Conservation (phyloP, 257 asterid genomes). For the Solanum pennellii region DNA sequence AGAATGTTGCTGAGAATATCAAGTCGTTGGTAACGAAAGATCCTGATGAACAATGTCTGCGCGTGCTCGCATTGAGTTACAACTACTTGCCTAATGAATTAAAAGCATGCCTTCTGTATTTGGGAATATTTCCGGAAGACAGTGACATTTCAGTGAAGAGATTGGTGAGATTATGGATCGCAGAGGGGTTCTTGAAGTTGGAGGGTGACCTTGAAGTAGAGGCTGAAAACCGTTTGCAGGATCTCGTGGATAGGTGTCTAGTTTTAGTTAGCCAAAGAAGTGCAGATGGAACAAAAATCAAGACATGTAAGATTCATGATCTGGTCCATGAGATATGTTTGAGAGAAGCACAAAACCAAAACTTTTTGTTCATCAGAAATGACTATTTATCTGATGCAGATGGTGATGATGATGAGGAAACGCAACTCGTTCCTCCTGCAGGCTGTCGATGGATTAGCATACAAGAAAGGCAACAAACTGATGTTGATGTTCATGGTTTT, state of each 20-base stretch:
- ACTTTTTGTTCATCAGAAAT: background rate
- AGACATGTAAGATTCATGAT: constrained; percentile 8
- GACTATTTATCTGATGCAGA: background rate
- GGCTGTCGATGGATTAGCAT: background rate
- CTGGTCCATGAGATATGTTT: constrained; percentile 1
- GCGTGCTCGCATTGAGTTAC: background rate
- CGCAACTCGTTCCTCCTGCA: background rate
- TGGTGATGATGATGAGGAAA: background rate
- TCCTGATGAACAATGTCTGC: background rate
- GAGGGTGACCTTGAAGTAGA: background rate
- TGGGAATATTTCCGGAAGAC: background rate
- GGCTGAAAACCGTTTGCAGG: background rate
- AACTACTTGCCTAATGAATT: background rate
- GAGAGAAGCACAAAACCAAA: background rate
- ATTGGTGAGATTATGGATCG: background rate
- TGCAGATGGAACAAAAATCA: background rate
- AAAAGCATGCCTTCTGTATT: background rate
- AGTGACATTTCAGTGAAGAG: background rate
- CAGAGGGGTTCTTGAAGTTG: constrained; percentile 1
- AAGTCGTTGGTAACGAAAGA: background rate
- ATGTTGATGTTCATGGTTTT: background rate
- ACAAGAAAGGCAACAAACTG: background rate
- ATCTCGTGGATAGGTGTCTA: constrained; percentile 6
- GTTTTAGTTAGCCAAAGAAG: background rate
- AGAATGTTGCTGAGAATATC: background rate